Evolutionary conservation across 441 rosid species (phyloP).

Genomic region (Erodium trifolium): DNA sequence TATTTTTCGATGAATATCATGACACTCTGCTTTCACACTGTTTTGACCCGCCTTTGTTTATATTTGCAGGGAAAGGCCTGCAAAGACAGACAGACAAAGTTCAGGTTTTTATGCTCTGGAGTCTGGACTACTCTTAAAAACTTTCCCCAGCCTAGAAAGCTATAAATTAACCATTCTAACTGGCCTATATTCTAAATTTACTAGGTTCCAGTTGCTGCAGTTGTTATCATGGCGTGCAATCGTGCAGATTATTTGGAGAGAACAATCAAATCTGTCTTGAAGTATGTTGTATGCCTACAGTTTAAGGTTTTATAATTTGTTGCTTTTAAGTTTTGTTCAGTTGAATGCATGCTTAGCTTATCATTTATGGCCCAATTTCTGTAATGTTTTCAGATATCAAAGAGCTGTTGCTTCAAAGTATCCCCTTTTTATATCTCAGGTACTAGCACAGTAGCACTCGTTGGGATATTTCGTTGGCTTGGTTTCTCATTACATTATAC

Average conservation of each 20-base stretch:
- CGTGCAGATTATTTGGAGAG: slow-evolving; percentile 94
- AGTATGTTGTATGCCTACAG: slow-evolving; percentile 33
- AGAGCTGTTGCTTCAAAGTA: slow-evolving; percentile 62
- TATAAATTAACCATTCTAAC: slow-evolving; percentile 16
- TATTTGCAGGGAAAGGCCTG: slow-evolving; percentile 60
- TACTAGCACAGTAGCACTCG: slow-evolving; percentile 18
- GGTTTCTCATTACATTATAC: slow-evolving; percentile 12
- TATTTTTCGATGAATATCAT: background rate
- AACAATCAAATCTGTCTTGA: slow-evolving; percentile 69
- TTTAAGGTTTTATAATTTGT: slow-evolving; percentile 2
- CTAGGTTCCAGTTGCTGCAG: slow-evolving; percentile 76
- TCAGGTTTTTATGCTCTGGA: slow-evolving; percentile 28
- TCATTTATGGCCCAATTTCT: slow-evolving; percentile 15
- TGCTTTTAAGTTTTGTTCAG: slow-evolving; percentile 14
- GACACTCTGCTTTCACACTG: slow-evolving; percentile 17
- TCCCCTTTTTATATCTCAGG: slow-evolving; percentile 93
- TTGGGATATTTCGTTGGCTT: slow-evolving; percentile 12
- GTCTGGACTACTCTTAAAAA: slow-evolving; percentile 3
- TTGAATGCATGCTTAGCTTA: slow-evolving; percentile 7
- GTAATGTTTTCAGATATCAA: slow-evolving; percentile 51
- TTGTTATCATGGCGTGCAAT: slow-evolving; percentile 96
- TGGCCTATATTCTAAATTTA: slow-evolving; percentile 19
- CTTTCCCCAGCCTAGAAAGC: slow-evolving; percentile 7
- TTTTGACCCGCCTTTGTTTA: slow-evolving; percentile 8
- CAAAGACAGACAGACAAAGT: slow-evolving; percentile 45